phyloP scores from a whole-genome alignment of 208 protist species.

The Trypanosoma cruzi region DNA sequence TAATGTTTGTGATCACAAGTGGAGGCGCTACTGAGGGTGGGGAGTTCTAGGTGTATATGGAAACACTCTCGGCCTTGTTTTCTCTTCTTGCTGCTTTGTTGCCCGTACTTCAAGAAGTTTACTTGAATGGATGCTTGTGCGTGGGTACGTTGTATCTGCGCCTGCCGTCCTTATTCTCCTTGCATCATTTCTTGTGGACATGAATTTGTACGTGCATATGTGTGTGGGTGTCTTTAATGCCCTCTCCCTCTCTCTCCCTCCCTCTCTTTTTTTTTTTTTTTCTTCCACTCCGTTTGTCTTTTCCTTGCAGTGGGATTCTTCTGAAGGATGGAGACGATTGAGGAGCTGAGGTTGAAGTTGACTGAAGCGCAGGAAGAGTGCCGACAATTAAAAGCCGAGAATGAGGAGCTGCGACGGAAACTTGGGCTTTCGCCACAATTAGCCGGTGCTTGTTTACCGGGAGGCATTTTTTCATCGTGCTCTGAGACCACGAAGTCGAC shows the following conservation, averaged over 20 bases:
- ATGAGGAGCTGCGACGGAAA: conserved; percentile 4
- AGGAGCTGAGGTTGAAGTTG: not conserved
- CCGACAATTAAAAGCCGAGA: not conserved
- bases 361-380: conserved; percentile 8
- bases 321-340: not conserved
- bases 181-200: not conserved
- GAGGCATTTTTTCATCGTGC: not conserved
- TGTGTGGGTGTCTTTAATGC: too few species aligned
- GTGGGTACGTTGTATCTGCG: not conserved
- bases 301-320: conserved; percentile 4
- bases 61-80: not conserved
- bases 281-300: not conserved
- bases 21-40: conserved; percentile 57
- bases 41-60: not conserved
- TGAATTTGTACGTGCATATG: not conserved
- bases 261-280: not conserved
- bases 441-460: not conserved
- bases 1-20: conserved; percentile 86
- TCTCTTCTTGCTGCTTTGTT: not conserved
- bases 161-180: not conserved
- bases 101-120: not conserved
- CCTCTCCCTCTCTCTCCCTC: too few species aligned
- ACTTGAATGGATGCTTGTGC: too few species aligned
- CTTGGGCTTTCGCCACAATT: not conserved
- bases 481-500: not conserved